Percentiles rank a stretch among this genome's conserved stretches.
Conservation (phyloP, 495 filamentous ascomycete genomes). For the Haplographium delicatum region DNA sequence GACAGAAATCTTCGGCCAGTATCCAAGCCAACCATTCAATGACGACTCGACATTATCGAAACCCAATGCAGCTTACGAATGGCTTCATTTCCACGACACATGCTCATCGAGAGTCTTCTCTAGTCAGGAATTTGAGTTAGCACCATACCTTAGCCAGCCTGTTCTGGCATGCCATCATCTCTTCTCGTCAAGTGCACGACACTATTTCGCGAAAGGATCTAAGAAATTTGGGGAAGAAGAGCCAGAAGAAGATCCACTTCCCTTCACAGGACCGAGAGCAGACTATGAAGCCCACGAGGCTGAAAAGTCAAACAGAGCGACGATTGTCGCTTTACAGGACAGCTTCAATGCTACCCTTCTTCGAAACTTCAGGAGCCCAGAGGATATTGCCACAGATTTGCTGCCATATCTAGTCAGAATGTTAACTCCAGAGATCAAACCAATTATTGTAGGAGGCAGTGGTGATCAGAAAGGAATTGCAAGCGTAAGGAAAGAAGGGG, state of each 20-base stretch:
- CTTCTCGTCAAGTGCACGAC: constrained; percentile 59
- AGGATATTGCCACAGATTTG: constrained; percentile 72
- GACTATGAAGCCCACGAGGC: constrained; percentile 75
- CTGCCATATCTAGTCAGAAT: constrained; percentile 78
- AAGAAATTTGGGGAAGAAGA: constrained; percentile 44
- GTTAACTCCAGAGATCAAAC: constrained; percentile 83
- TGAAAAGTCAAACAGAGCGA: constrained; percentile 56
- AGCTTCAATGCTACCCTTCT: constrained; percentile 57
- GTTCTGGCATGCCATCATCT: constrained; percentile 87
- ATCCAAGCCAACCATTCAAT: constrained; percentile 81
- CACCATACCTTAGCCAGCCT: constrained; percentile 77
- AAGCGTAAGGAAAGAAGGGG: constrained; percentile 77
- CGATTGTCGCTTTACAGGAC: constrained; percentile 46
- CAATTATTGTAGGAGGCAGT: constrained; percentile 77
- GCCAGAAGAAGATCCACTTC: constrained; percentile 50
- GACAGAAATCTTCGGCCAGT: constrained; percentile 71
- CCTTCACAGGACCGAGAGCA: constrained; percentile 76
- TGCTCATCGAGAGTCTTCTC: constrained; percentile 69
- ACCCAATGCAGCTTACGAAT: constrained; percentile 80
- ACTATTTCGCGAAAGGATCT: constrained; percentile 20
- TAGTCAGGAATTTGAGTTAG: constrained; percentile 83
- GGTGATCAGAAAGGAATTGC: constrained; percentile 63
- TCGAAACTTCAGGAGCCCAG: constrained; percentile 69
- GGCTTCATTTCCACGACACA: constrained; percentile 88
- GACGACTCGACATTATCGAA: constrained; percentile 90